Conservation (phyloP, 164 flowering plant genomes). For the Tinospora cordifolia region DNA sequence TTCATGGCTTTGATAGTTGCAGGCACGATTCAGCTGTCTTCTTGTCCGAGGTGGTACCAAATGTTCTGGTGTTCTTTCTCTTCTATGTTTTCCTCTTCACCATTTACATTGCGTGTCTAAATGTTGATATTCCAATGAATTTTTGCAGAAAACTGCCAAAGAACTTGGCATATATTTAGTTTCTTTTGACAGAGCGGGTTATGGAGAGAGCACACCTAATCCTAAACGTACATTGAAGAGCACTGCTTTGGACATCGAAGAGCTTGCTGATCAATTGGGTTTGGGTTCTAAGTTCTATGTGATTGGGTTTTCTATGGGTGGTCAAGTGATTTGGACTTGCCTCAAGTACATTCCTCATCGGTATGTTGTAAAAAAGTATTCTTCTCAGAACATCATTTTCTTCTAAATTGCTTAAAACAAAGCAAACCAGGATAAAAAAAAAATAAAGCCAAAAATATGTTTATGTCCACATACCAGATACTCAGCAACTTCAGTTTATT, state of each 20-base stretch:
- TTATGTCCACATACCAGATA: neutral
- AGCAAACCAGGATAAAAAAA: neutral
- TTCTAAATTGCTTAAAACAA: neutral
- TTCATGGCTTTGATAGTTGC: slow-evolving; percentile 52
- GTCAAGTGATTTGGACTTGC: slow-evolving; percentile 48
- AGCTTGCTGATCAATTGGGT: slow-evolving; percentile 58
- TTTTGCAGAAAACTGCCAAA: slow-evolving; percentile 40
- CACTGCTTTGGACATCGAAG: slow-evolving; percentile 54
- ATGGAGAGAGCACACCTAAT: slow-evolving; percentile 73
- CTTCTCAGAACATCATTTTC: neutral
- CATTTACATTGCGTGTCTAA: neutral
- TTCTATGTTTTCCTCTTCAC: neutral
- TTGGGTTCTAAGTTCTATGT: slow-evolving; percentile 57
- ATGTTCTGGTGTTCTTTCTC: neutral
- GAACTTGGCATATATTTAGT: slow-evolving; percentile 46
- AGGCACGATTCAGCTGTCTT: slow-evolving; percentile 31
- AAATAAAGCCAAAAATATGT: neutral
- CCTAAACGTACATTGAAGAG: slow-evolving; percentile 47
- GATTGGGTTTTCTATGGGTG: slow-evolving; percentile 55
- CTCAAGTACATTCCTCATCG: slow-evolving; percentile 65
- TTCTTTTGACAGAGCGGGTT: slow-evolving; percentile 67
- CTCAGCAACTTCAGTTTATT: neutral
- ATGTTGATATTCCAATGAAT: neutral
- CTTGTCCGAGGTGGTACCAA: slow-evolving; percentile 37
- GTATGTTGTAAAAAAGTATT: slow-evolving; percentile 20